Conservation (phyloP, 2,329 filamentous ascomycete genomes). For the Fusarium caatingaense region DNA sequence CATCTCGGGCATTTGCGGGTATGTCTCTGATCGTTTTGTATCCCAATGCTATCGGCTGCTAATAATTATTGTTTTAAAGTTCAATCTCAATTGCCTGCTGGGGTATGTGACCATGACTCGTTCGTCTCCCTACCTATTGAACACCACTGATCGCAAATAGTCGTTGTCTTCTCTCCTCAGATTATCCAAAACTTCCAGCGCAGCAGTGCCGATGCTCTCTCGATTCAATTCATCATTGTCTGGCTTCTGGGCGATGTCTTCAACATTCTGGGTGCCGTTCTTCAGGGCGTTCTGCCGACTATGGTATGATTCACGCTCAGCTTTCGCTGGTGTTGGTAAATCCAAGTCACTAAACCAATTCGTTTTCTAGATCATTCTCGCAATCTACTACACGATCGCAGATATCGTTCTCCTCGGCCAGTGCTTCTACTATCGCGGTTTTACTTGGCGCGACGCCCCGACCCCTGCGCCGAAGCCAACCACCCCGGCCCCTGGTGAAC, state of each 20-base stretch:
- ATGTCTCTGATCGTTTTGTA: slow-evolving; percentile 53
- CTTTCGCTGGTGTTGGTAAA: not conserved
- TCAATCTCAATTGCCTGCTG: slow-evolving; percentile 97
- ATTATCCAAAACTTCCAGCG: slow-evolving; percentile 95
- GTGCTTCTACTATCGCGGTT: slow-evolving; percentile 96
- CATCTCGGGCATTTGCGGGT: slow-evolving; percentile 92
- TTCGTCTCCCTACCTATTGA: slow-evolving; percentile 1
- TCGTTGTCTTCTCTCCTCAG: slow-evolving; percentile 96
- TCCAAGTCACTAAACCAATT: slow-evolving; percentile 24
- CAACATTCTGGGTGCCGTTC: slow-evolving; percentile 91
- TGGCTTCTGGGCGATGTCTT: slow-evolving; percentile 97
- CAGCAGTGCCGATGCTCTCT: slow-evolving; percentile 86
- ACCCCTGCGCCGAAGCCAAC: slow-evolving; percentile 56
- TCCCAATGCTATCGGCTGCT: slow-evolving; percentile 6
- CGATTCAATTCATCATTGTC: slow-evolving; percentile 89
- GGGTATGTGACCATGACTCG: slow-evolving; percentile 54
- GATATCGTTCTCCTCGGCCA: slow-evolving; percentile 89
- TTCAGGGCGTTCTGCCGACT: slow-evolving; percentile 92
- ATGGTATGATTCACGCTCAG: slow-evolving; percentile 68
- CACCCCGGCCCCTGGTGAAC: slow-evolving; percentile 49
- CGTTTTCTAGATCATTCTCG: slow-evolving; percentile 76
- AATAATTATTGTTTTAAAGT: slow-evolving; percentile 55
- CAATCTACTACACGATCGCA: slow-evolving; percentile 91
- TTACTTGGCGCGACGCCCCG: slow-evolving; percentile 71
- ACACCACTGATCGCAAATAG: slow-evolving; percentile 51